These are phyloP conservation scores for Aegilops umbellulata DNA, from an alignment of 176 grass and related monocot species.

Conservation along the genomic window DNA sequence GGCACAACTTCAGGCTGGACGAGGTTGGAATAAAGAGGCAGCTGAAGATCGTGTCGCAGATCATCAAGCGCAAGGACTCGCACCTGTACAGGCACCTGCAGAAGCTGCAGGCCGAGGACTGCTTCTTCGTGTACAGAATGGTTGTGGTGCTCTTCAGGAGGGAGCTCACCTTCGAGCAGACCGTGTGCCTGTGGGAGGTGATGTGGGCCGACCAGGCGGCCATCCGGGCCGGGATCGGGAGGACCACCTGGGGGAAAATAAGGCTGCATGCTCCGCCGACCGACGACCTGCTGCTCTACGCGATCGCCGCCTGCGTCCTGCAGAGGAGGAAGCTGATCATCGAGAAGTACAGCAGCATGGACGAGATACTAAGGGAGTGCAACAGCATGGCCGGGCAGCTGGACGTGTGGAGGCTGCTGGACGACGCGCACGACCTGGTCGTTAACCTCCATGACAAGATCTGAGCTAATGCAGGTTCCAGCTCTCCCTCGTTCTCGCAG, in stretches of 20 bases:
- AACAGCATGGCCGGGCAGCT: slow-evolving; percentile 88
- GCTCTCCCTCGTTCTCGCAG: neutral
- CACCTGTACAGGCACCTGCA: slow-evolving; percentile 84
- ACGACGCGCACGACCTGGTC: slow-evolving; percentile 87
- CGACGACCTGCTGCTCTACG: slow-evolving; percentile 82
- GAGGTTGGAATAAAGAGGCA: slow-evolving; percentile 86
- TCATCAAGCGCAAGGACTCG: slow-evolving; percentile 91
- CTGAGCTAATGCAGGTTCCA: slow-evolving; percentile 34
- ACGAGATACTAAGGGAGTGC: slow-evolving; percentile 90
- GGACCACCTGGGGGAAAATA: slow-evolving; percentile 77
- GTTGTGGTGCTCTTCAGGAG: slow-evolving; percentile 93
- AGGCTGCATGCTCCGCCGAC: slow-evolving; percentile 79
- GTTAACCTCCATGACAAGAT: slow-evolving; percentile 94
- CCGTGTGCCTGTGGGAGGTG: slow-evolving; percentile 88
- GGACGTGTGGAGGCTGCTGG: slow-evolving; percentile 92
- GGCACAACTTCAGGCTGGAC: slow-evolving; percentile 94
- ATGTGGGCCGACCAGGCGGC: slow-evolving; percentile 98
- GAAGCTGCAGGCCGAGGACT: slow-evolving; percentile 97
- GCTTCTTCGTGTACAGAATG: slow-evolving; percentile 99
- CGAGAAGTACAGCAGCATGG: slow-evolving; percentile 94
- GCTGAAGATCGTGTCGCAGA: slow-evolving; percentile 90
- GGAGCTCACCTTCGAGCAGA: slow-evolving; percentile 92
- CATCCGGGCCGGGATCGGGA: slow-evolving; percentile 70
- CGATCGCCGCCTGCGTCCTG: slow-evolving; percentile 87
- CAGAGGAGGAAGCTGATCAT: slow-evolving; percentile 94